Evolutionary conservation across 2,329 filamentous ascomycete species (phyloP), one percentile per base, ranked within the genome.

Genomic region (Sporothrix humicola): DNA sequence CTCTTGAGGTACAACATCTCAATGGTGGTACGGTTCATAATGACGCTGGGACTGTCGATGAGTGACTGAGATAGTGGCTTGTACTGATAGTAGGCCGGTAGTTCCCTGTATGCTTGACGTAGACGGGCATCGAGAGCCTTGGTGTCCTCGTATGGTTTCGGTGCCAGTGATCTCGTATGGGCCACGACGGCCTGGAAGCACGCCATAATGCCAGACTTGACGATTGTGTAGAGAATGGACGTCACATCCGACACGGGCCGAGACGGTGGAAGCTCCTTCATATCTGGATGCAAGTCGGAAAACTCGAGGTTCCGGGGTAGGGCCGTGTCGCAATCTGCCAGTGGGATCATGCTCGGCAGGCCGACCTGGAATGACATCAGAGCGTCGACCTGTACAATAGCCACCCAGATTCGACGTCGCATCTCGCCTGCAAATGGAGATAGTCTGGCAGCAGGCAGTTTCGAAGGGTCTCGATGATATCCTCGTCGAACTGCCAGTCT

Each of bases 341-440:
- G 12, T 1, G 72, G 82, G 13, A 86, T 82, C 81, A 86, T 84
- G n/a, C 83, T 83, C 1, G 85, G 85, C 20, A 87, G 78, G 0
- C 85, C 85, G 52, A 86, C 79, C 72, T 86, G 83, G 58, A 85
- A 85, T 0, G 84, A 85, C 56, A 85, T 80, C 9, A 86, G 74
- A 0, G 84, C 79, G 48, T 87, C 85, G 3, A 85, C 76, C 76
- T 84, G 84, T 59, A 80, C 81, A 1, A 84, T 79, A 31, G 79
- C 77, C 20, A 79, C 75, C 83, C 83, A 85, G 0, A 81, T 76
- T 12, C 83, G 78, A 20, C 83, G 78, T 12, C 83, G 78, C 82
- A 85, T 85, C 77, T 85, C 83, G 31, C 79, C 82, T 2, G 82
- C 78, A 71, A 84, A 83, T 0, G 79, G 75, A 3, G 80, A 79